phyloP scores from a whole-genome alignment of 352 stramenopile genomes.

The Phytopythium boreale region DNA sequence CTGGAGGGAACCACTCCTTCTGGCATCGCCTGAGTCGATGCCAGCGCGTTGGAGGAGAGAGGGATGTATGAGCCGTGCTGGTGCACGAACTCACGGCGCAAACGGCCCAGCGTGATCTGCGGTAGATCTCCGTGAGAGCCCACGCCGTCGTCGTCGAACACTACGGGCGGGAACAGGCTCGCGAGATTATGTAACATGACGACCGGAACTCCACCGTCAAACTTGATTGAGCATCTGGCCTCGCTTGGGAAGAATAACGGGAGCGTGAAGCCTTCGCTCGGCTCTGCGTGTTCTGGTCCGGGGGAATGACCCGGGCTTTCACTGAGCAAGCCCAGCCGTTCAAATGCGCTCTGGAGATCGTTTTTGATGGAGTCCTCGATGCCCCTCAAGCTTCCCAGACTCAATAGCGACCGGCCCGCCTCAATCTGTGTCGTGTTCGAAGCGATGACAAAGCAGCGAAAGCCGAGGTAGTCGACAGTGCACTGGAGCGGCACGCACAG shows the following conservation, averaged over 20 bases:
- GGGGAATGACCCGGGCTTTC: background rate
- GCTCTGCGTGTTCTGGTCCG: background rate
- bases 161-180: constrained; percentile 31
- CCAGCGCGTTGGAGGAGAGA: constrained; percentile 24
- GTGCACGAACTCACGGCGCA: constrained; percentile 49
- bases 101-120: constrained; percentile 6
- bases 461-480: constrained; percentile 55
- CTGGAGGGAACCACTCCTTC: background rate
- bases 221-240: constrained; percentile 15
- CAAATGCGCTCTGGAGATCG: background rate
- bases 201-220: background rate
- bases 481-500: constrained; percentile 54
- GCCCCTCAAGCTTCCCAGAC: constrained; percentile 5
- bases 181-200: constrained; percentile 27
- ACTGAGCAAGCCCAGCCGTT: background rate
- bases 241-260: constrained; percentile 19
- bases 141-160: constrained; percentile 10
- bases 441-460: constrained; percentile 45
- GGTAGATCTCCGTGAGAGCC: background rate
- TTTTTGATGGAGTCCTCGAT: background rate
- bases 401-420: background rate
- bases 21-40: background rate
- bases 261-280: background rate
- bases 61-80: constrained; percentile 31
- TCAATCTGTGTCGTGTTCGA: constrained; percentile 14